These are phyloP conservation scores for Heliamphora pulchella DNA, from an alignment of 179 eudicot genomes.

Conservation along the genomic window DNA sequence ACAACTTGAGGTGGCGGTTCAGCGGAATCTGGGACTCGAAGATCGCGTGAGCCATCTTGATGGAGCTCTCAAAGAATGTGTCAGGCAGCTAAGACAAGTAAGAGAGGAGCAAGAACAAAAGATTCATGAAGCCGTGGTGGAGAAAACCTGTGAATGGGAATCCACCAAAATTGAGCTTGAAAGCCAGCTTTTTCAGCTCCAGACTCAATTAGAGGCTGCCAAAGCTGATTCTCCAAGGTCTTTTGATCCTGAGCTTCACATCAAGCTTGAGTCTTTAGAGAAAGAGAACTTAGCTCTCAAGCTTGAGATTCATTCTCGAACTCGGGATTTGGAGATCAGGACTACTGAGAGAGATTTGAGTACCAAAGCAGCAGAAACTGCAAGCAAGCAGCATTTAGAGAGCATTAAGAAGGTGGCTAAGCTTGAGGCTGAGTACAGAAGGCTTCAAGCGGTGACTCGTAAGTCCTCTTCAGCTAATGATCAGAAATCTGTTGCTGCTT, in stretches of 20 bases:
- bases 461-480: slow-evolving; percentile 27
- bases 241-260: slow-evolving; percentile 23
- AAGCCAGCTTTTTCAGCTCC: slow-evolving; percentile 38
- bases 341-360: slow-evolving; percentile 62
- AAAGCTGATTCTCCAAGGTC: slow-evolving; percentile 17
- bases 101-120: slow-evolving; percentile 63
- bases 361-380: slow-evolving; percentile 60
- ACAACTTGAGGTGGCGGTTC: slow-evolving; percentile 41
- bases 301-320: slow-evolving; percentile 33
- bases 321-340: slow-evolving; percentile 55
- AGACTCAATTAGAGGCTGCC: slow-evolving; percentile 26
- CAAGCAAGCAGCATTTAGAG: slow-evolving; percentile 71
- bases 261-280: slow-evolving; percentile 37
- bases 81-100: slow-evolving; percentile 65
- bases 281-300: slow-evolving; percentile 47
- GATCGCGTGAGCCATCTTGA: slow-evolving; percentile 60
- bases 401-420: slow-evolving; percentile 60
- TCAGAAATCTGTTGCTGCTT: slow-evolving; percentile 30
- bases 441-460: slow-evolving; percentile 40
- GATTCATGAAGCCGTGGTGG: slow-evolving; percentile 36
- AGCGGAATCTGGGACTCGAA: slow-evolving; percentile 48
- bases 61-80: slow-evolving; percentile 80
- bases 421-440: slow-evolving; percentile 78
- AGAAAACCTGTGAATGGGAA: slow-evolving; percentile 45
- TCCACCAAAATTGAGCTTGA: slow-evolving; percentile 37